Evolutionary conservation across 805 yeast species (phyloP), one percentile per base, ranked within the genome.

Genomic region (Saccharomycopsis oosterbeekiorum): DNA sequence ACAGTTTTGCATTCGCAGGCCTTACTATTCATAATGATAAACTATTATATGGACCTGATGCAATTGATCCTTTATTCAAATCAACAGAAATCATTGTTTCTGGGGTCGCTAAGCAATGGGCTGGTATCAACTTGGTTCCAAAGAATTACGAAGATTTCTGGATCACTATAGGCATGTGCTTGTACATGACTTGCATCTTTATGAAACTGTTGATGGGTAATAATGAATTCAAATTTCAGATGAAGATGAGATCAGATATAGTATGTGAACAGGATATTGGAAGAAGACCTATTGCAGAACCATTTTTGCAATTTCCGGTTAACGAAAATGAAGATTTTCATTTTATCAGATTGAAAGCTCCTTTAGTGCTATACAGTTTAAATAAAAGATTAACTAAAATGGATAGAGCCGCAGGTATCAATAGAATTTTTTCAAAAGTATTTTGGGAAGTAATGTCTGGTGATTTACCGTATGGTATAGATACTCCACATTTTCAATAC

Each of bases 361-460:
- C 98, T 0, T 75, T 92, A 58, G 92, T 94, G 1, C 70, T 94
- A 56, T 87, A 83, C 68, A 91, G 93, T 47, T 75, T 94, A 36
- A 97, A 94, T 70, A 81, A 89, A 56, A 78, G 99, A 65, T 90
- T 94, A 96, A 92, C 97, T 0, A 94, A 94, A 70, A 90, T 97
- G 0, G 98, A 96, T 70, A 86, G 92, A 65, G 88, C 97, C 0
- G 88, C 94, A 71, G 99, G 99, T 1, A 76, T 94, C 63, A 84
- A 92, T 2, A 82, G 99, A 65, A 97, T 90, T 0, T 80, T 94
- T 29, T 97, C 98, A 0, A 94, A 93, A 67, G 76, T 94, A 29
- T 89, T 93, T 65, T 74, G 94, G 41, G 97, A 94, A 71, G 96
- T 96, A 0, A 90, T 94, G 96, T 89, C 96, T 8, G 96, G 96